Conservation (phyloP, 305 asterid genomes). For the Coffea humblotiana region DNA sequence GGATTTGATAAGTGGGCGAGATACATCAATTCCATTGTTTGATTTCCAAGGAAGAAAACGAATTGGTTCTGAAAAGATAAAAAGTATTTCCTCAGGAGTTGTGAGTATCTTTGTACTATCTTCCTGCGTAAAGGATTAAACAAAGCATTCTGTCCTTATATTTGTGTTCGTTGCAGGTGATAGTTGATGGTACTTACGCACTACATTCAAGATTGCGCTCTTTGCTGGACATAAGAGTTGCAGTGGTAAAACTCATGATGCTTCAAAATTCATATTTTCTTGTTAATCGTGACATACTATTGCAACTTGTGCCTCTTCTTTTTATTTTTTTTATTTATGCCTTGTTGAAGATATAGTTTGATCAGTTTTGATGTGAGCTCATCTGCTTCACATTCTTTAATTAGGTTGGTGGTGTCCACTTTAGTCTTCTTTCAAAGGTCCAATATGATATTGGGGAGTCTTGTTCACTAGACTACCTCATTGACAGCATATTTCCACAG, state of each 20-base stretch:
- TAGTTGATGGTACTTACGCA: conserved; percentile 96
- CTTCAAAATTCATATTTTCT: conserved; percentile 5
- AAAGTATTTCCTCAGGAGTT: conserved; percentile 78
- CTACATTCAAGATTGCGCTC: conserved; percentile 89
- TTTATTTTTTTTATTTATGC: neutral
- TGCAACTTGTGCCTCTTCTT: neutral
- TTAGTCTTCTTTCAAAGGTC: conserved; percentile 98
- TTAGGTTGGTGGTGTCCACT: conserved; percentile 99
- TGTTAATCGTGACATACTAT: neutral
- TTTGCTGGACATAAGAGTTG: conserved; percentile 96
- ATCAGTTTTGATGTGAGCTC: neutral
- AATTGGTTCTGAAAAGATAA: conserved; percentile 59
- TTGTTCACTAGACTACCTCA: conserved; percentile 90
- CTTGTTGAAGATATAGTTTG: neutral
- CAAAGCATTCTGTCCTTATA: conserved; percentile 17
- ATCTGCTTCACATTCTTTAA: conserved; percentile 23
- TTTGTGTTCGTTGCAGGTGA: conserved; percentile 52
- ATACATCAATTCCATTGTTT: conserved; percentile 66
- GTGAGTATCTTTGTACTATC: conserved; percentile 45
- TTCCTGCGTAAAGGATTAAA: conserved; percentile 2
- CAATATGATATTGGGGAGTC: conserved; percentile 97
- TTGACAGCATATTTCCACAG: conserved; percentile 98
- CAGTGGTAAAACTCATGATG: conserved; percentile 66
- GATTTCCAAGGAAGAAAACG: conserved; percentile 88
- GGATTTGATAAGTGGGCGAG: conserved; percentile 85